Base-by-base conservation (phyloP, 441 rosid species). In the Flueggea neowawraea region DNA sequence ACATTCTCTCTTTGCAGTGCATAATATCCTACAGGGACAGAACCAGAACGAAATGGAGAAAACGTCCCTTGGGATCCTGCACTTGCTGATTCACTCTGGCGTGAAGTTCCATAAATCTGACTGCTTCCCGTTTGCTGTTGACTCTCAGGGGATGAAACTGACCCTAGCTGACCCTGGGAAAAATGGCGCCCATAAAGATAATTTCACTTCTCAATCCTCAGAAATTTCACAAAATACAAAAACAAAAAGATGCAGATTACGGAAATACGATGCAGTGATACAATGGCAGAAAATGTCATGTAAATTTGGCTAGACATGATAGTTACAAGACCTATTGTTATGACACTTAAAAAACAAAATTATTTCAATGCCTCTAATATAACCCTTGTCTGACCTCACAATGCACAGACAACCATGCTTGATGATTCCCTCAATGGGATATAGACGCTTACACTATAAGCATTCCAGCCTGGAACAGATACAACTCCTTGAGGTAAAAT, bases 391-490 rank as follows among this genome's bases (percentile, higher is more conserved):
- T 22, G 47, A 59, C 55, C 51, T 43, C 17, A 57, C 48, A 52
- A 49, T 33, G 55, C 16, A 14, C 10, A 62, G 57, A 54, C 1
- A 12, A 33, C 22, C 57, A 61, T 54, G 55, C 53, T 50, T n/a
- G 52, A 52, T 22, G 9, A 58, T 63, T 55, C 52, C 44, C 41
- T 5, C 58, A 17, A 58, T 62, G 62, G 44, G 39, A 63, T 39
- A 70, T 56, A 48, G 73, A 61, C 72, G 54, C 89, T 82, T 88
- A 95, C 99, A 58, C 83, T 85, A 84, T 91, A 90, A 50, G 96
- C 69, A 67, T 85, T 95, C 99, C 99, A 95, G 60, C 96, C 95
- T 48, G 92, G 98, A 71, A 95, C 89, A 4, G 99, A 82, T 36
- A 90, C 89, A 73, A 95, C 77, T 66, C 98, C 99, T 70, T 91